Evolutionary conservation across 495 filamentous ascomycete genomes (phyloP).

Genomic region (Trichocladium uniseriatum): DNA sequence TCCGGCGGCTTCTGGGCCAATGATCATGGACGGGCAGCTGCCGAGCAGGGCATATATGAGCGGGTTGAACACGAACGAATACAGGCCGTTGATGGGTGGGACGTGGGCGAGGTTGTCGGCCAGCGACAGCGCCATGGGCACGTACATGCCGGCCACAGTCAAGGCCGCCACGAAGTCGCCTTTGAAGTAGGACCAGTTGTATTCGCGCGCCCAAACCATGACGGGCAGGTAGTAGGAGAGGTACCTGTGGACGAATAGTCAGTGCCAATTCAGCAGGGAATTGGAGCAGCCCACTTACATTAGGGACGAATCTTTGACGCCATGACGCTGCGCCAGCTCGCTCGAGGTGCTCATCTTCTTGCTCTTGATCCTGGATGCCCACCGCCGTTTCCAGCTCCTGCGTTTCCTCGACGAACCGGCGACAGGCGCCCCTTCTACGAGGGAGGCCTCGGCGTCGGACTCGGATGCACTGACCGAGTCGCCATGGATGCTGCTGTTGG

Average conservation of each 20-base stretch:
- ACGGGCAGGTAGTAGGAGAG: conserved; percentile 89
- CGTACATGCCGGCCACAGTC: conserved; percentile 93
- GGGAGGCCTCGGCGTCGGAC: conserved; percentile 16
- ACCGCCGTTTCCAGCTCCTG: conserved; percentile 27
- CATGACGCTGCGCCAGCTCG: conserved; percentile 50
- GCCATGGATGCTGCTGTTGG: conserved; percentile 35
- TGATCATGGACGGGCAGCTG: conserved; percentile 84
- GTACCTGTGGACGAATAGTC: conserved; percentile 50
- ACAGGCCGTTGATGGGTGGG: conserved; percentile 90
- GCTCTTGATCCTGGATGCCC: conserved; percentile 35
- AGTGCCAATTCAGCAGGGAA: not conserved
- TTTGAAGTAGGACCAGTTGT: conserved; percentile 66
- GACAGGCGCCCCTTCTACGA: conserved; percentile 14
- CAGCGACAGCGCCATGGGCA: conserved; percentile 91
- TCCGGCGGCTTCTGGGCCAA: conserved; percentile 91
- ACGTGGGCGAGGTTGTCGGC: conserved; percentile 92
- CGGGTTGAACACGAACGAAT: conserved; percentile 87
- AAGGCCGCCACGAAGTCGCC: conserved; percentile 82
- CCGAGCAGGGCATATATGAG: conserved; percentile 82
- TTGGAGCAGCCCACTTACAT: conserved; percentile 40
- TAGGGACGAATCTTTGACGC: conserved; percentile 44
- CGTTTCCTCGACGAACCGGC: conserved; percentile 13
- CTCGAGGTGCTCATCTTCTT: conserved; percentile 56
- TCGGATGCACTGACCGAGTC: conserved; percentile 13
- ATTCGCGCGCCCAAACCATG: conserved; percentile 78